Evolutionary conservation across 108 stramenopile genomes (phyloP).

Genomic region (Mediolabrus comicus): DNA sequence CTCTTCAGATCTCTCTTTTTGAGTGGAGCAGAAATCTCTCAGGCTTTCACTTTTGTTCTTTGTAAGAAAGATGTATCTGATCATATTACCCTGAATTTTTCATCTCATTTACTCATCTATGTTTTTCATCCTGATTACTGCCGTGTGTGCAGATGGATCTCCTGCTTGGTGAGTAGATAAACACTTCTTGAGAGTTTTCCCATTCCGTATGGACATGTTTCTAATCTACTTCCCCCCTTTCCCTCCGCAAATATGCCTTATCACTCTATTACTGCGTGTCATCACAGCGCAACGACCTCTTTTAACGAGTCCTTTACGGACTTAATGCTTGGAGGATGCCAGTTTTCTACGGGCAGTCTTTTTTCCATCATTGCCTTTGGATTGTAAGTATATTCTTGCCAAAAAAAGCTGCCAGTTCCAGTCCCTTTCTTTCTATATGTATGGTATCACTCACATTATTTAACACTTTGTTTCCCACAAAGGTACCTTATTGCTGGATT

Average conservation of each 20-base stretch:
- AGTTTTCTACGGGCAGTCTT: background rate
- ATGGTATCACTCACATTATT: too few species aligned
- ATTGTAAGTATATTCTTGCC: background rate
- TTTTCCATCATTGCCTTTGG: background rate
- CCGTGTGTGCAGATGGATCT: slow-evolving; percentile 1
- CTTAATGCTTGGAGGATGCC: background rate
- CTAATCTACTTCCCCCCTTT: background rate
- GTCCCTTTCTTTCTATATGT: background rate
- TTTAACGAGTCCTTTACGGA: background rate
- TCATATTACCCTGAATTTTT: too few species aligned
- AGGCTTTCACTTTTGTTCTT: background rate
- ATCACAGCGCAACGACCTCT: background rate
- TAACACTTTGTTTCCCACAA: background rate
- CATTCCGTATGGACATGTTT: background rate
- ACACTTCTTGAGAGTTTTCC: background rate
- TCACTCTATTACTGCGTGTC: background rate
- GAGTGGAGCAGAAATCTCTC: background rate
- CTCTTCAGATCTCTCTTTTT: background rate
- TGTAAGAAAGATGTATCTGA: background rate
- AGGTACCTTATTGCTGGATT: background rate
- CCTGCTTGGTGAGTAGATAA: background rate
- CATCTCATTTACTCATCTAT: too few species aligned
- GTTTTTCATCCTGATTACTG: background rate
- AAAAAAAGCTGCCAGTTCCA: background rate
- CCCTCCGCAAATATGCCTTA: background rate